phyloP scores from a whole-genome alignment of 257 asterid species.

The Mentha longifolia region DNA sequence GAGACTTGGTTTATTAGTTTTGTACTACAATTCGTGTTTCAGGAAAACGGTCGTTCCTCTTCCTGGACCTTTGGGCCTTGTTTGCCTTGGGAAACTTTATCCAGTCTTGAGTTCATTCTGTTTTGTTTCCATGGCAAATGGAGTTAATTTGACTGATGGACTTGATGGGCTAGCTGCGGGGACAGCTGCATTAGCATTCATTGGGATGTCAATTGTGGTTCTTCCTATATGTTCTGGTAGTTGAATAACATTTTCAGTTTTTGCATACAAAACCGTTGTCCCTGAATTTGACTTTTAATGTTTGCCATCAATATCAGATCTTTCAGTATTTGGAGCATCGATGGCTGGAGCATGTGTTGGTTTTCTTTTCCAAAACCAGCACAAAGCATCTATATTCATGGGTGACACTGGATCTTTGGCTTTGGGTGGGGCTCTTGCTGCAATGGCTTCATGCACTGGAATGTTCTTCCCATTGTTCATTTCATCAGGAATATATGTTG shows the following conservation, averaged over 20 bases:
- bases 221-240: constrained; percentile 95
- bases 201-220: constrained; percentile 89
- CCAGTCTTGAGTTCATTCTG: constrained; percentile 65
- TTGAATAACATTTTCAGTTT: constrained; percentile 3
- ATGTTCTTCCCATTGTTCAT: constrained; percentile 89
- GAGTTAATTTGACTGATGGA: constrained; percentile 72
- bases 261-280: not conserved
- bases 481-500: constrained; percentile 71
- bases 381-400: constrained; percentile 81
- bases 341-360: constrained; percentile 99
- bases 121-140: constrained; percentile 82
- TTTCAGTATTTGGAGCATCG: constrained; percentile 90
- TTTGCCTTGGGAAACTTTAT: constrained; percentile 66
- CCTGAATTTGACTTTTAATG: constrained; percentile 29
- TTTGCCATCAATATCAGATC: constrained; percentile 51
- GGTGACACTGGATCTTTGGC: constrained; percentile 92
- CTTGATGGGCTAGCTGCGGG: constrained; percentile 98
- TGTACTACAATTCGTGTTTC: constrained; percentile 32
- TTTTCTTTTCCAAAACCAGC: constrained; percentile 79
- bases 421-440: constrained; percentile 92
- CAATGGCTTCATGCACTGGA: constrained; percentile 96
- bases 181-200: constrained; percentile 79
- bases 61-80: constrained; percentile 84
- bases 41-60: constrained; percentile 93
- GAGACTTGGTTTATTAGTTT: constrained; percentile 23